These are phyloP conservation scores for Aureobasidium sp. DNA, from an alignment of 2,329 filamentous ascomycete species.

Conservation along the genomic window DNA sequence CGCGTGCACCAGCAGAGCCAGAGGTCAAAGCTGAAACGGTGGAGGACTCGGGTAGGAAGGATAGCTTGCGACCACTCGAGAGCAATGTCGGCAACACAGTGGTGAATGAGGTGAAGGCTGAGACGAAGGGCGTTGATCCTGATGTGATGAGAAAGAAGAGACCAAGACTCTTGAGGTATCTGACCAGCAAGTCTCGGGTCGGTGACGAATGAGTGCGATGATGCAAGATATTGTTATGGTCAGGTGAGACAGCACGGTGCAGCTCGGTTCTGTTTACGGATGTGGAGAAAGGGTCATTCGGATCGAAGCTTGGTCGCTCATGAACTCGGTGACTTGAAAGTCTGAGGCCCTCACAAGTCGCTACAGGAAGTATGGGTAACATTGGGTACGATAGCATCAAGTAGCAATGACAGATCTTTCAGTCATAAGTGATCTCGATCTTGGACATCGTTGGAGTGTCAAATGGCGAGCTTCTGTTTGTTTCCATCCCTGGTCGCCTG, in stretches of 20 bases:
- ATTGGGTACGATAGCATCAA: neutral
- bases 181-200: constrained; percentile 7
- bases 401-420: neutral
- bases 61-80: neutral
- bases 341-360: neutral
- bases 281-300: constrained; percentile 2
- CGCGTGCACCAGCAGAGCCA: neutral
- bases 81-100: neutral
- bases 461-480: neutral
- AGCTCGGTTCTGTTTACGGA: constrained; percentile 5
- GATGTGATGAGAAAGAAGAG: constrained; percentile 27
- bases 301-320: neutral
- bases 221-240: constrained; percentile 4
- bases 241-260: neutral
- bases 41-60: neutral
- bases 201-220: constrained; percentile 2
- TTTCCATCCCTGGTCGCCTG: neutral
- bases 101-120: constrained; percentile 16
- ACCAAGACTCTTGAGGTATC: constrained; percentile 15
- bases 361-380: neutral
- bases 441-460: neutral
- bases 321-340: neutral
- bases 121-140: constrained; percentile 22
- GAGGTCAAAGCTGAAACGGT: constrained; percentile 6
- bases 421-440: no score